phyloP scores from a whole-genome alignment of 2,329 filamentous ascomycete species.

The Penicillium psychrosexuale region DNA sequence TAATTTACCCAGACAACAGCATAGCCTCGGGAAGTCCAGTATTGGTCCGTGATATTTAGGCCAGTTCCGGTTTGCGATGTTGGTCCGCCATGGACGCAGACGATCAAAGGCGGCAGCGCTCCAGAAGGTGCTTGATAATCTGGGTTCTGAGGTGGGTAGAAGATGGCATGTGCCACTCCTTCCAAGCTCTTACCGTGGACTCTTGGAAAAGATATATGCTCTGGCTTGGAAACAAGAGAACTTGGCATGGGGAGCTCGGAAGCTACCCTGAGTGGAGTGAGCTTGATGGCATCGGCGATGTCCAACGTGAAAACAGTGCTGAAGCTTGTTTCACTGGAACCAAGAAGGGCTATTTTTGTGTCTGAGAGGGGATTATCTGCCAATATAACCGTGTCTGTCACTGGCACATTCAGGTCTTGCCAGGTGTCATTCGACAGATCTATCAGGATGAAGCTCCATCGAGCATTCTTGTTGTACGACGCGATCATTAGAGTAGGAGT shows the following conservation, averaged over 20 bases:
- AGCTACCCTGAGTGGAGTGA: neutral
- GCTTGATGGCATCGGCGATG: neutral
- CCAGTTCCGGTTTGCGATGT: slow-evolving; percentile 45
- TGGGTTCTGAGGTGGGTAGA: slow-evolving; percentile 51
- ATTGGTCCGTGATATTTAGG: slow-evolving; percentile 46
- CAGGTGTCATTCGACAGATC: slow-evolving; percentile 1
- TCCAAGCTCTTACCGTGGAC: slow-evolving; percentile 21
- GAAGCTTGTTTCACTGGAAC: slow-evolving; percentile 4
- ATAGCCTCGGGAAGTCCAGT: slow-evolving; percentile 53
- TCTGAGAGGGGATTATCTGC: neutral
- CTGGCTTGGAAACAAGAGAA: slow-evolving; percentile 20
- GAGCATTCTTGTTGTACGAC: slow-evolving; percentile 3
- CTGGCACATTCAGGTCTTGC: slow-evolving; percentile 2
- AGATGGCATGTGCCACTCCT: slow-evolving; percentile 42
- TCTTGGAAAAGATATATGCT: slow-evolving; percentile 36
- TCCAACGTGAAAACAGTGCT: slow-evolving; percentile 1
- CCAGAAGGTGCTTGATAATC: slow-evolving; percentile 39
- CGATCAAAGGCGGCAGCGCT: slow-evolving; percentile 49
- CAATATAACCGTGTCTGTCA: slow-evolving; percentile 1
- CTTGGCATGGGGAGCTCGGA: slow-evolving; percentile 2
- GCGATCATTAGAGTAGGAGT: slow-evolving; percentile 1
- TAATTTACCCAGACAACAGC: slow-evolving; percentile 52
- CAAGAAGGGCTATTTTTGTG: slow-evolving; percentile 1
- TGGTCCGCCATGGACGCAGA: slow-evolving; percentile 35
- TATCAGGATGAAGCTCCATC: slow-evolving; percentile 5